phyloP scores from a whole-genome alignment of 495 filamentous ascomycete genomes.

The Aspergillus affinis region DNA sequence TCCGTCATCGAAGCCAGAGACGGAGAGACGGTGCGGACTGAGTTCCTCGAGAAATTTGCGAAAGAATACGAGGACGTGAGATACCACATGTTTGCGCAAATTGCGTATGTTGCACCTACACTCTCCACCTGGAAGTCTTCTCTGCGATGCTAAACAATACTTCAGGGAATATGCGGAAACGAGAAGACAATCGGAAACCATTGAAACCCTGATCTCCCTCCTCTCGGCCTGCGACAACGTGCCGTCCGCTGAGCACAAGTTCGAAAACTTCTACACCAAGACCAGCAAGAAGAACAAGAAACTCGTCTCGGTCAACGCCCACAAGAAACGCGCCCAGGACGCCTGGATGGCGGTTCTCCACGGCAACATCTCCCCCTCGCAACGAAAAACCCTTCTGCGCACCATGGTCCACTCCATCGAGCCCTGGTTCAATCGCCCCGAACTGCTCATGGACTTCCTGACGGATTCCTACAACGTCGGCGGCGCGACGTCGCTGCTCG shows the following conservation, averaged over 20 bases:
- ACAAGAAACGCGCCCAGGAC: conserved; percentile 66
- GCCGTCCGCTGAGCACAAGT: conserved; percentile 59
- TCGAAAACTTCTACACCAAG: conserved; percentile 65
- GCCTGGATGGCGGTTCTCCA: conserved; percentile 80
- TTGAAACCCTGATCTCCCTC: conserved; percentile 60
- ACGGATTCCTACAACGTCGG: conserved; percentile 88
- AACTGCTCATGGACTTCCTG: conserved; percentile 95
- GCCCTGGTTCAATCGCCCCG: conserved; percentile 82
- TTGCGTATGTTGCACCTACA: conserved; percentile 56
- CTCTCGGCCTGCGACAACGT: conserved; percentile 64
- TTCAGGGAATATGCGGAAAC: conserved; percentile 36
- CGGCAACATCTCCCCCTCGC: conserved; percentile 59
- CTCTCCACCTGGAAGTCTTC: not conserved
- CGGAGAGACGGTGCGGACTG: conserved; percentile 57
- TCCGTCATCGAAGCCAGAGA: conserved; percentile 58
- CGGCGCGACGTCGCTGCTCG: conserved; percentile 80
- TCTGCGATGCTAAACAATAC: conserved; percentile 32
- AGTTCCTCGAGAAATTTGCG: conserved; percentile 75
- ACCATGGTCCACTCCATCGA: conserved; percentile 73
- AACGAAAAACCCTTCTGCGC: conserved; percentile 75
- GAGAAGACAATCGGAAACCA: conserved; percentile 31
- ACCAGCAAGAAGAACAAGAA: conserved; percentile 64
- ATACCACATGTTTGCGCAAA: conserved; percentile 71
- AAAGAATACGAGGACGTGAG: conserved; percentile 81
- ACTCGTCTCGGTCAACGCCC: conserved; percentile 36